Conservation (phyloP, 805 yeast genomes). For the Soucietia sequanensis region DNA sequence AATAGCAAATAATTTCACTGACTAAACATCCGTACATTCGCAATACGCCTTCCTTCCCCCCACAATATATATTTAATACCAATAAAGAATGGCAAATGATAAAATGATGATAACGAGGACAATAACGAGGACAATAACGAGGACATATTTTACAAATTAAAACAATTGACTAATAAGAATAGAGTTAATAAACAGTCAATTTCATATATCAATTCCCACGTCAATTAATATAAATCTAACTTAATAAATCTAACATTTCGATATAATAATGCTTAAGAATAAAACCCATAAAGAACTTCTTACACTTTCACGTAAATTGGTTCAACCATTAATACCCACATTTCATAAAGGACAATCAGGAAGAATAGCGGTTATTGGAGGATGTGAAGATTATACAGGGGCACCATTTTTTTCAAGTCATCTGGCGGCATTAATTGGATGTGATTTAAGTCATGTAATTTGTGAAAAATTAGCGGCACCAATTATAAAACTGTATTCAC, state of each 20-base stretch:
- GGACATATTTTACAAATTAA: no score
- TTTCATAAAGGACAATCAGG: conserved; percentile 95
- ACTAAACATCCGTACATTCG: no score
- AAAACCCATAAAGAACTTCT: conserved; percentile 46
- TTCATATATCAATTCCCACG: no score
- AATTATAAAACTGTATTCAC: conserved; percentile 83
- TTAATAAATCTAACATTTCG: neutral
- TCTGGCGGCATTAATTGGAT: conserved; percentile 80
- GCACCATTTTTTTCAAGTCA: conserved; percentile 92
- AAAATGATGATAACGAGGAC: no score
- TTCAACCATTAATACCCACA: conserved; percentile 72
- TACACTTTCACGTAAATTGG: conserved; percentile 48
- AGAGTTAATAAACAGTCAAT: no score
- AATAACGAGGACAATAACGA: no score
- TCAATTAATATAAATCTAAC: no score
- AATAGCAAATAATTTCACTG: no score
- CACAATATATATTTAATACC: no score
- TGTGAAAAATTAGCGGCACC: conserved; percentile 79
- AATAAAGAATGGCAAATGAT: no score
- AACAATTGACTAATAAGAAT: no score
- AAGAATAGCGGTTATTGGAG: conserved; percentile 83
- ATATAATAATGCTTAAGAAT: conserved; percentile 17
- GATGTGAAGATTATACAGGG: conserved; percentile 94
- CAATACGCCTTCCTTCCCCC: no score
- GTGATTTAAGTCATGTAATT: conserved; percentile 86